phyloP scores from a whole-genome alignment of 805 yeast genomes.

The Ogataea corticis region DNA sequence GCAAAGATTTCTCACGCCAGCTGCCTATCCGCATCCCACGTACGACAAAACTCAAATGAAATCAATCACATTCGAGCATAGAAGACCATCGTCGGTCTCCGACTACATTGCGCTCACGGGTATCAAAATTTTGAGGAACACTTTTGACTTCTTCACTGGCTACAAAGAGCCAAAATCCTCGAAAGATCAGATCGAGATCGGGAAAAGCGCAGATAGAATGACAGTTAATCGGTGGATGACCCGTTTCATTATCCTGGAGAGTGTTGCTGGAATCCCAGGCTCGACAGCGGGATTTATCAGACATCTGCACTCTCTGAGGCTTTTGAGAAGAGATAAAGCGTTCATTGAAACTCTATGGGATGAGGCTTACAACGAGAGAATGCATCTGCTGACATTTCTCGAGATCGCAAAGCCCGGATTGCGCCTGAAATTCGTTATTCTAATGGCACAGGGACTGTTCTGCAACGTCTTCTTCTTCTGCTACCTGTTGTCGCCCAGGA shows the following conservation, averaged over 20 bases:
- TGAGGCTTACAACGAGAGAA: conserved; percentile 77
- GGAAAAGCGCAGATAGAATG: conserved; percentile 46
- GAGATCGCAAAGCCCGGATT: conserved; percentile 62
- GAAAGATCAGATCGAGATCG: conserved; percentile 28
- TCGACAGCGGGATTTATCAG: conserved; percentile 73
- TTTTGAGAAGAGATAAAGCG: conserved; percentile 65
- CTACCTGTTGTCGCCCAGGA: conserved; percentile 58
- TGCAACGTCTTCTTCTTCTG: conserved; percentile 62
- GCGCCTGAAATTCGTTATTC: conserved; percentile 54
- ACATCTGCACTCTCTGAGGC: conserved; percentile 63
- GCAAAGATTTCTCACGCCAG: conserved; percentile 27
- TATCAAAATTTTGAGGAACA: conserved; percentile 44
- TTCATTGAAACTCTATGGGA: conserved; percentile 74
- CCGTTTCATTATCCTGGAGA: conserved; percentile 62
- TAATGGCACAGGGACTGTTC: conserved; percentile 70
- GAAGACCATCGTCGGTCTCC: conserved; percentile 45
- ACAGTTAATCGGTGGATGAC: conserved; percentile 65
- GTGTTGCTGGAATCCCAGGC: conserved; percentile 81
- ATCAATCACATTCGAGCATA: conserved; percentile 49
- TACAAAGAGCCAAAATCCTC: conserved; percentile 55
- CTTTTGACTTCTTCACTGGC: conserved; percentile 66
- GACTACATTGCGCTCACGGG: conserved; percentile 55
- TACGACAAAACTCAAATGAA: conserved; percentile 40
- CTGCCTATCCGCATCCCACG: conserved; percentile 46
- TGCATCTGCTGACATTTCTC: conserved; percentile 71